Evolutionary conservation across 148 eudicot genomes (phyloP), one percentile per base, ranked within the genome.

Genomic region (Camellia lanceoleosa): DNA sequence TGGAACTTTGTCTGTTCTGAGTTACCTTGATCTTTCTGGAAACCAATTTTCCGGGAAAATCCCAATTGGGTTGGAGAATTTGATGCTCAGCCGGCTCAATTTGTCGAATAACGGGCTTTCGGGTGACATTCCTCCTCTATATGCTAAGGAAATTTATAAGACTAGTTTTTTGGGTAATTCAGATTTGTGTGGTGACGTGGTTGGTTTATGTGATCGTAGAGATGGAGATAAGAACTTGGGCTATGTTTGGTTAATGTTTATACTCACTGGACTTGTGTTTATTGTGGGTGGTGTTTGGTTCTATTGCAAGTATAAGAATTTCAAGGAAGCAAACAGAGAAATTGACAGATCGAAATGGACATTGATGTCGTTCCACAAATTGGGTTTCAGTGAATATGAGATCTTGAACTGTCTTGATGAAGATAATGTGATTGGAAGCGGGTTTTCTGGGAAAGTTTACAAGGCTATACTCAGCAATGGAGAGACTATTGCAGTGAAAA

Each of bases 401-500:
- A 94, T 92, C 13, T 74, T 94, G 76, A 91, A 87, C 55, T 90
- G 91, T 71, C 81, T 94, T 5, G 90, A 91, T 49, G 98, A 94
- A 61, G 97, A 94, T 75, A 92, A 94, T 81, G 90, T 94, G 74
- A 91, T 94, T 0, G 98, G 98, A n/a, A 87, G 83, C 4, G 98
- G 98, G 0, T 86, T 92, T 0, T 94, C 98, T 0, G 98, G 98
- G 11, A 94, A 94, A 69, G 98, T 94, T 0, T 94, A 92, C 86
- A 94, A 90, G 79, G 98, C 90, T 23, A 90, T 94, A 8, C 77
- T 94, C 16, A 91, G 92, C 81, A 92, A 82, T 47, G 94, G 95
- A 2, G 98, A 91, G 58, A 80, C 85, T 2, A 97, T 94, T 3
- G 98, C 98, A 0, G 97, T 94, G 64, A 94, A 94, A 61, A 92